Evolutionary conservation across 768 basidiomycete genomes (phyloP), one percentile per base, ranked within the genome.

Genomic region (Trametes villosa): DNA sequence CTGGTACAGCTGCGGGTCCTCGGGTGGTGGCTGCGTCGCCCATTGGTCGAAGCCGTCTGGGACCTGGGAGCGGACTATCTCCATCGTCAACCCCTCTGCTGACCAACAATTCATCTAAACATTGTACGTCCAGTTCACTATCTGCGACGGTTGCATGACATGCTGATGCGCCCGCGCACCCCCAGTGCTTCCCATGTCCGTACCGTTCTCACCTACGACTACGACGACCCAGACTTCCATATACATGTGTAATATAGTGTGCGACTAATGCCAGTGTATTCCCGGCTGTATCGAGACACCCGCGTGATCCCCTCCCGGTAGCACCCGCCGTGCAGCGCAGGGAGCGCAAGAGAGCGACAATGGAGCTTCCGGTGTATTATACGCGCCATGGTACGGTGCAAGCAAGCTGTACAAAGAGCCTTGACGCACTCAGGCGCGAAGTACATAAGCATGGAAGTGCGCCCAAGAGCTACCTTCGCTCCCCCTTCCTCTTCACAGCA

Each of bases 21-120:
- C 15, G 24, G 24, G 45, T 26, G 45, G 45, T 15, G 45, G 45
- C 2, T 47, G 45, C 27, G 45, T 47, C 15, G 27, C 45, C 9
- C 45, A 47, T 27, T 47, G 45, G 45, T 26, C 45, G 26, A 47
- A 47, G 45, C 45, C 45, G 22, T 47, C 45, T 17, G 45, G 45
- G 24, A 26, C 27, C 27, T 47, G 45, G 45, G 26, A 47, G 18
- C 24, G 45, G 15, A 26, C 45, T 17, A 17, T 47, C 24, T 47
- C 45, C 45, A 47, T 47, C 26, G 22, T 47, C 45, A 27, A 47
- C 15, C 45, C 45, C 24, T 17, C 45, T 8, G 24, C 26, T 5
- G 45, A 47, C 18, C 18, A 26, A 9, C 24, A 7, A 9, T 47
- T 47, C 45, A 47, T 47, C 45, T 47, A 17, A 47, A 15, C 36